Conservation (phyloP, 1,284 basidiomycete species). For the Moesziomyces sp. region DNA sequence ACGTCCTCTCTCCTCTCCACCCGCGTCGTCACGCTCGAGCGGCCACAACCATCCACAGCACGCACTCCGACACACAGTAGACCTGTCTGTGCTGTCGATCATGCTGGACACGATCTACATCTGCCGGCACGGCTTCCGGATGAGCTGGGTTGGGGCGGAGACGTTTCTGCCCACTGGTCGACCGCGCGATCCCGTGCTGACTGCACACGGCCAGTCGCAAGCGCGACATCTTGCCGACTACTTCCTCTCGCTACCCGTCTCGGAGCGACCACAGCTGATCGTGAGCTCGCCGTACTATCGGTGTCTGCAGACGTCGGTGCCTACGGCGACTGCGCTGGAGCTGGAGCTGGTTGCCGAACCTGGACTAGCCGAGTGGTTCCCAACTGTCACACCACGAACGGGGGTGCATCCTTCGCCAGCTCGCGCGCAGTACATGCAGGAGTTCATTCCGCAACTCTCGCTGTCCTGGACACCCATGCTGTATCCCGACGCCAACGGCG, state of each 20-base stretch:
- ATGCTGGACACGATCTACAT: constrained; percentile 81
- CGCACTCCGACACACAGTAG: too few relatives aligned
- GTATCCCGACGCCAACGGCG: constrained; percentile 77
- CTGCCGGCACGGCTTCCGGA: constrained; percentile 73
- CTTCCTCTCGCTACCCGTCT: constrained; percentile 75
- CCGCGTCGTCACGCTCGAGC: too few relatives aligned
- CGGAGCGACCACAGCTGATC: constrained; percentile 79
- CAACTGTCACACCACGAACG: constrained; percentile 75
- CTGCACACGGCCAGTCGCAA: constrained; percentile 81
- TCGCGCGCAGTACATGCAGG: constrained; percentile 74
- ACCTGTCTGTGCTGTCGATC: too few relatives aligned
- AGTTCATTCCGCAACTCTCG: constrained; percentile 73
- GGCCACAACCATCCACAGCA: too few relatives aligned
- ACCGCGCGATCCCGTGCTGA: constrained; percentile 79
- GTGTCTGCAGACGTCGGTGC: constrained; percentile 81
- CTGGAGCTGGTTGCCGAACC: constrained; percentile 80
- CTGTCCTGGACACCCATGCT: constrained; percentile 74
- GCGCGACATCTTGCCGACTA: constrained; percentile 78
- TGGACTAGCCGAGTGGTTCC: constrained; percentile 86
- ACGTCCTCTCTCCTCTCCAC: not conserved
- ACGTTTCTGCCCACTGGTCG: constrained; percentile 75
- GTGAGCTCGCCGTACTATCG: constrained; percentile 74
- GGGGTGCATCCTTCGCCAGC: constrained; percentile 54
- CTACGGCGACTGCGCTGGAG: constrained; percentile 74
- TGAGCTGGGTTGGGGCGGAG: constrained; percentile 76